Percentiles rank a stretch among this genome's conserved stretches.
Conservation (phyloP, 805 yeast genomes). For the Blastobotrys muscicola region DNA sequence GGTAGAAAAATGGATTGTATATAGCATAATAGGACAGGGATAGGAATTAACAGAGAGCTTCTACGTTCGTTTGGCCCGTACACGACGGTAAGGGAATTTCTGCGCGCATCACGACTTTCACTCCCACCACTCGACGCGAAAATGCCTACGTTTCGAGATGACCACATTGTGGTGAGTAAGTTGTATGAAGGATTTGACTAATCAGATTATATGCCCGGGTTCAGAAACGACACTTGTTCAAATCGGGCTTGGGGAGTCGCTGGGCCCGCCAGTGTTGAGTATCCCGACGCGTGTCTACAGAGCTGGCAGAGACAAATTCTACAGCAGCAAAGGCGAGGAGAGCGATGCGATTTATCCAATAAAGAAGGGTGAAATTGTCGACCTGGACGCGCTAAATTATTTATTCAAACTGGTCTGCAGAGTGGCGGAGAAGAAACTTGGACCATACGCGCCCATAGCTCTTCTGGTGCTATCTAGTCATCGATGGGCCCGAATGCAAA, state of each 20-base stretch:
- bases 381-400: conserved; percentile 63
- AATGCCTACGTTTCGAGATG: conserved; percentile 31
- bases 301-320: conserved; percentile 18
- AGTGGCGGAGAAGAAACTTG: conserved; percentile 33
- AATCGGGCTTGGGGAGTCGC: conserved; percentile 65
- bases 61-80: neutral
- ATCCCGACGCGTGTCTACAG: conserved; percentile 69
- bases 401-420: conserved; percentile 41
- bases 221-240: conserved; percentile 64
- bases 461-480: conserved; percentile 56
- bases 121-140: neutral
- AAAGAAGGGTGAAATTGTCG: conserved; percentile 48
- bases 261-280: conserved; percentile 64
- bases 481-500: conserved; percentile 57
- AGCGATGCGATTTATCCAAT: conserved; percentile 52
- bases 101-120: neutral
- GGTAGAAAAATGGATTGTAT: too few species aligned
- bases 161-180: conserved; percentile 27
- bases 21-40: neutral
- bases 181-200: neutral
- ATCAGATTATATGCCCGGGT: conserved; percentile 64
- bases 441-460: conserved; percentile 42
- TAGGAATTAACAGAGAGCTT: neutral
- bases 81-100: too few species aligned
- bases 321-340: conserved; percentile 33